Base-by-base conservation (phyloP, 2,329 filamentous ascomycete species). In the Cyanodermella asteris region DNA sequence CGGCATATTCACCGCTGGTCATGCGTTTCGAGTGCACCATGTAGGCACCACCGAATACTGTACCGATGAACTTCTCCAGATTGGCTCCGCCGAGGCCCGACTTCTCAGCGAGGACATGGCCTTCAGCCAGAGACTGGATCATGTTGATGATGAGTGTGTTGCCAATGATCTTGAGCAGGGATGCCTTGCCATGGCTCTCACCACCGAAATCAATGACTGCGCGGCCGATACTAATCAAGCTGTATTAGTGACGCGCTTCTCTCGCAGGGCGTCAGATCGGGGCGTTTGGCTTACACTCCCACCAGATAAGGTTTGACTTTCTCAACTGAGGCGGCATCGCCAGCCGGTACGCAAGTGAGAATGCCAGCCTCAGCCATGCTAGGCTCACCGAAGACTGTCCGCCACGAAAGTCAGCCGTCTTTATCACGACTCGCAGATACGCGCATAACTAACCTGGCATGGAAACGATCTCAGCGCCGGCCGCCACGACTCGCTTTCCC, bases 61-160 rank as follows among this genome's bases (percentile, higher is more conserved):
- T 50, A 37, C 74, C 64, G 30, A 91, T 56, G 41, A 81, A 74
- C 22, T 66, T 46, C 43, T 82, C 69, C 31, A 91, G 48, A 18
- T 69, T 64, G 1, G 70, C 64, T 1, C 59, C 59, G 3, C 77
- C 78, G 3, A 91, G 52, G 0, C 80, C 80, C 1, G 64, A 61
- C 47, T 82, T 84, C 47, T 91, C 80, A 5, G 78, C 78, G 5
- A 81, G 50, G 1, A 73, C 66, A 41, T 84, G 64, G 5, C 71
- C 74, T 51, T 91, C 78, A 2, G 75, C 68, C 4, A 91, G 53
- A 25, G 76, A 62, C 41, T 81, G 72, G 13, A 82, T 64, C 62
- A 82, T 82, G 51, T 76, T 75, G 20, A 90, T 45, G 37, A 91
- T 61, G 44, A 91, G 82, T 0, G 74, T 77, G 47, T 91, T 91